Evolutionary conservation across 495 filamentous ascomycete species (phyloP).

Genomic region (Xeromyces bisporus): DNA sequence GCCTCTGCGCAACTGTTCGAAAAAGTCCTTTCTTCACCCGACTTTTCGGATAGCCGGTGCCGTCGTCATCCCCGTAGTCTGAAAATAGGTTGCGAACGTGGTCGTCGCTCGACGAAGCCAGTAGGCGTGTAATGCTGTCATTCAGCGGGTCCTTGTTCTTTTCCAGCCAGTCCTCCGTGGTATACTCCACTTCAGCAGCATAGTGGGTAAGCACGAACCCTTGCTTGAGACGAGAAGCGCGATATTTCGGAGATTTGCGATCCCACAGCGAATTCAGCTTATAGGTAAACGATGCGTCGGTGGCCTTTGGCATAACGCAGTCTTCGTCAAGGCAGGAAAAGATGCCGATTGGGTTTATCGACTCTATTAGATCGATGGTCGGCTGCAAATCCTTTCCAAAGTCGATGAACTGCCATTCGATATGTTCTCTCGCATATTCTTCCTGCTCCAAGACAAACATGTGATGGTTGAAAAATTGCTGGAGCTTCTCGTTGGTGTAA

Average conservation of each 20-base stretch:
- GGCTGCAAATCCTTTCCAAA: constrained; percentile 96
- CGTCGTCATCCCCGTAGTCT: constrained; percentile 73
- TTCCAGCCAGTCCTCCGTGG: constrained; percentile 87
- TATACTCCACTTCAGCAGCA: constrained; percentile 94
- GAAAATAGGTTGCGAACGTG: constrained; percentile 75
- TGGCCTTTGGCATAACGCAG: constrained; percentile 97
- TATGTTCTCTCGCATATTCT: constrained; percentile 93
- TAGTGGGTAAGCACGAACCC: constrained; percentile 99
- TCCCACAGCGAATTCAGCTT: constrained; percentile 96
- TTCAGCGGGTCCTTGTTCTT: constrained; percentile 99
- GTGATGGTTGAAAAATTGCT: constrained; percentile 99
- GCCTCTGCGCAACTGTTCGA: constrained; percentile 88
- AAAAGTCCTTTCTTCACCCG: constrained; percentile 96
- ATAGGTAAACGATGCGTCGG: constrained; percentile 90
- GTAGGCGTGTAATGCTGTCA: constrained; percentile 81
- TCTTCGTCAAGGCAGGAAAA: constrained; percentile 98
- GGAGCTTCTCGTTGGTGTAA: constrained; percentile 98
- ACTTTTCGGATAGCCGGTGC: constrained; percentile 45
- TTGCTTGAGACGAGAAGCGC: constrained; percentile 67
- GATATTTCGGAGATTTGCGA: constrained; percentile 85
- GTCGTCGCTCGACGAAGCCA: constrained; percentile 64
- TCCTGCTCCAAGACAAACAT: constrained; percentile 99
- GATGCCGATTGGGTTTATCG: constrained; percentile 93
- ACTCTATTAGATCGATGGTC: constrained; percentile 92
- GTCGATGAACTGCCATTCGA: constrained; percentile 99